A percentile compares a stretch with the other conserved stretches of the same genome.
Conservation (phyloP, 371 early-diverging fungal genomes). For the Capillidium heterosporum region DNA sequence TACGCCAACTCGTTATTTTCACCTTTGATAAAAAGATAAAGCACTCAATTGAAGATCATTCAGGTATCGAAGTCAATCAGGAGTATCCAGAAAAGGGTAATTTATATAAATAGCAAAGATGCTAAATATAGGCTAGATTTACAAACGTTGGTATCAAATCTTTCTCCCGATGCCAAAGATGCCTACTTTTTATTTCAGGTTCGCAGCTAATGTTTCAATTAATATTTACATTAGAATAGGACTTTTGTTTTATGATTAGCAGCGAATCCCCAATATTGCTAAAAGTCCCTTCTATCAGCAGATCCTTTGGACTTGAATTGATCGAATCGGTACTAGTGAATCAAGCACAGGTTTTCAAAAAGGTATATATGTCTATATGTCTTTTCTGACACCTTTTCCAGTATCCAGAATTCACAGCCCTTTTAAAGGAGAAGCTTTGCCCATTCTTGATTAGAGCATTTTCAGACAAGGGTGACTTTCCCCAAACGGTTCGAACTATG, state of each 20-base stretch:
- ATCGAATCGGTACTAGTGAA: constrained; percentile 74
- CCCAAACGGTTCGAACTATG: constrained; percentile 63
- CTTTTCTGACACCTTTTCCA: constrained; percentile 9
- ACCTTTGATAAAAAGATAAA: constrained; percentile 50
- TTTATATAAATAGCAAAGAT: constrained; percentile 16
- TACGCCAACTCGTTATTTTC: constrained; percentile 78
- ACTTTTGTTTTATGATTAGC: constrained; percentile 52
- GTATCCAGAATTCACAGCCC: constrained; percentile 50
- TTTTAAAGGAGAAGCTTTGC: constrained; percentile 65
- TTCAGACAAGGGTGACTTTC: constrained; percentile 73
- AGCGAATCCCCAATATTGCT: constrained; percentile 49
- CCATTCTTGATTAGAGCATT: constrained; percentile 77
- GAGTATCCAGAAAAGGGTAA: constrained; percentile 45
- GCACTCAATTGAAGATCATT: background rate
- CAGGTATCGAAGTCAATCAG: background rate
- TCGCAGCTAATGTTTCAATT: background rate
- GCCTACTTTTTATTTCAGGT: constrained; percentile 70
- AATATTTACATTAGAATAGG: constrained; percentile 13
- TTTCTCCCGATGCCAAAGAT: constrained; percentile 24
- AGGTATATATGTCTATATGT: constrained; percentile 23
- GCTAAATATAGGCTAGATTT: constrained; percentile 10
- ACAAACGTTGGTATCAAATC: background rate
- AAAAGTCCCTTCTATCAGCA: constrained; percentile 36
- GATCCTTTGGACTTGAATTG: constrained; percentile 77
- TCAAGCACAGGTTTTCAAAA: constrained; percentile 50